Base-by-base conservation (phyloP, 139 green algal genomes). In the Tetradesmus lagerheimii region DNA sequence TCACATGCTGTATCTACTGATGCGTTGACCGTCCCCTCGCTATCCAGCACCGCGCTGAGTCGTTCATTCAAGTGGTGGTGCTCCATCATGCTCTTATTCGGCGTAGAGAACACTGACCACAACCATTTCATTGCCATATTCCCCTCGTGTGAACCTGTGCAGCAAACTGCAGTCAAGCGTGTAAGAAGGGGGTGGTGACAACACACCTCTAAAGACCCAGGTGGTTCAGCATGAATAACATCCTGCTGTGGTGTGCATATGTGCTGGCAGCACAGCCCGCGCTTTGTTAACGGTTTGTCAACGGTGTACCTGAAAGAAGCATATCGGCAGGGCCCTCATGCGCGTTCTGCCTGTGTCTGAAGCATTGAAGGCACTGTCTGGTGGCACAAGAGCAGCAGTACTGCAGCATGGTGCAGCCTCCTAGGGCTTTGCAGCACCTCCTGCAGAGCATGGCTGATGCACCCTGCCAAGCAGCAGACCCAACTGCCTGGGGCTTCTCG, bases 81-180 rank as follows among this genome's bases (percentile, higher is more conserved):
- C 83, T 88, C 83, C 83, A 88, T 88, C 12, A 27, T 64, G 45
- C n/a, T 86, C 4, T 67, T 31, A 31, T 85, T 85, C 18, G 79
- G 41, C 27, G 34, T 12, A 5, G 27, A 38, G 37, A 85, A 85
- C 8, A 67, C 35, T 20, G 79, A 85, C 79, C 79, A 85, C 35
- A 85, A 67, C 79, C 79, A 85, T 85, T 85, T 47, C 16, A 23
- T 71, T 71, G 79, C 79, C 79, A 85, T 85, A 38, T 64, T 50
- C 79, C 8, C 37, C 14, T 53, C 31, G 57, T 64, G 50, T 14
- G 23, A 71, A 71, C 57, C 25, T 8, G 1, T n/a, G 23, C 25
- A 0, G 23, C 3, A n/a, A n/a, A 71, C 23, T n/a, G 57, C 23
- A n/a, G 57, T 31, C 3, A 9, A 0, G 8, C 57, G 57, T 31